Conservation (phyloP, 192 early-diverging fungal species). For the Linnemannia schmuckeri region DNA sequence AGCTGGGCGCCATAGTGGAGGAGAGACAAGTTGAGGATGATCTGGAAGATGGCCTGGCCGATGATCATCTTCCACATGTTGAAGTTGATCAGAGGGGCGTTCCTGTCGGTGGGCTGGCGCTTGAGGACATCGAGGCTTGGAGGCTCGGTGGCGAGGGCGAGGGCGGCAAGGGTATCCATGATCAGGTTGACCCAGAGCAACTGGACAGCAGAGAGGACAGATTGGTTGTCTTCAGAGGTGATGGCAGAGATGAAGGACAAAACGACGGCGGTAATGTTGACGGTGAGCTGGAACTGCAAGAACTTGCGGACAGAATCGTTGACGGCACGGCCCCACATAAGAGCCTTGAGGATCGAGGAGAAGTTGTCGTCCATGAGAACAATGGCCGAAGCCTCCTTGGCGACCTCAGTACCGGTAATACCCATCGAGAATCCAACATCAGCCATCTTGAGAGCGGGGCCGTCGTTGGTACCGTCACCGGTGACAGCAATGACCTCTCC, state of each 20-base stretch:
- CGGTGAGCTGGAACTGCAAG: conserved; percentile 88
- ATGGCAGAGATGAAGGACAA: conserved; percentile 79
- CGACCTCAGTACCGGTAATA: conserved; percentile 87
- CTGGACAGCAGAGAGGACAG: conserved; percentile 90
- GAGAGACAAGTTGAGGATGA: conserved; percentile 76
- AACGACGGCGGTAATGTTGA: conserved; percentile 84
- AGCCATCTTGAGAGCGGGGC: conserved; percentile 88
- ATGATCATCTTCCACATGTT: conserved; percentile 95
- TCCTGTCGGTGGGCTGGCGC: conserved; percentile 81
- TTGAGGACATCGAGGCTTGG: conserved; percentile 87
- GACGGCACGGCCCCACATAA: conserved; percentile 86
- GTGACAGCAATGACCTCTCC: conserved; percentile 83
- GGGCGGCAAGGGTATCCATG: conserved; percentile 93
- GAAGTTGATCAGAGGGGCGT: conserved; percentile 85
- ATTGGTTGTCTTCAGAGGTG: conserved; percentile 73
- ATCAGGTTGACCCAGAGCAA: conserved; percentile 96
- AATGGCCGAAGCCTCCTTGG: conserved; percentile 88
- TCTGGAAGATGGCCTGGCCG: conserved; percentile 92
- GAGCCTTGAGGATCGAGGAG: conserved; percentile 80
- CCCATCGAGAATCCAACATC: conserved; percentile 97
- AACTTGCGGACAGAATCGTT: conserved; percentile 91
- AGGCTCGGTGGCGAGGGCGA: conserved; percentile 93
- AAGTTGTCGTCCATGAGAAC: conserved; percentile 94
- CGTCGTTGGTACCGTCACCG: conserved; percentile 91
- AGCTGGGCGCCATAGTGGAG: conserved; percentile 69